Evolutionary conservation across 192 early-diverging fungal genomes (phyloP).

Genomic region (Backusella macrospora): DNA sequence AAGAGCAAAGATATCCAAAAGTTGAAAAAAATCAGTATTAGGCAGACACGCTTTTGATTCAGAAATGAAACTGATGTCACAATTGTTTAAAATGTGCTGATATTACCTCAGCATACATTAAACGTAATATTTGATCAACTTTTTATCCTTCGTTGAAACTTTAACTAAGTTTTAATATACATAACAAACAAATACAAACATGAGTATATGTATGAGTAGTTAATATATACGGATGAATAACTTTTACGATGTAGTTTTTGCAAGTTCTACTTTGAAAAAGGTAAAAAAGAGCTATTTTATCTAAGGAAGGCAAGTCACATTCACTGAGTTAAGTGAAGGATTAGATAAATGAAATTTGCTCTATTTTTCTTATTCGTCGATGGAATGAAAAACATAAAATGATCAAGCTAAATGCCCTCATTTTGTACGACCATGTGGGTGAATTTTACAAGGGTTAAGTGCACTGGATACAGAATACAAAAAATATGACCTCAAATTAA

Average conservation of each 20-base stretch:
- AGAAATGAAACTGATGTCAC: constrained; percentile 46
- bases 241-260: not conserved
- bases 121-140: constrained; percentile 15
- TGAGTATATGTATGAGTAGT: not conserved
- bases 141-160: not conserved
- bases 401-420: constrained; percentile 1
- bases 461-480: not conserved
- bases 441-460: not conserved
- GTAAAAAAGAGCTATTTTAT: not conserved
- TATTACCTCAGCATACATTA: constrained; percentile 27
- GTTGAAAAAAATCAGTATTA: constrained; percentile 49
- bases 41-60: constrained; percentile 40
- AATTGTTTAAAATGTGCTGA: constrained; percentile 25
- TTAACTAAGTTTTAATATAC: not conserved
- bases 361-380: not conserved
- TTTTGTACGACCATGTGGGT: not conserved
- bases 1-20: constrained; percentile 45
- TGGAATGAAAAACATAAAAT: not conserved
- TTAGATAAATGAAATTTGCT: constrained; percentile 3
- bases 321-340: not conserved
- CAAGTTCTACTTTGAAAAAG: not conserved
- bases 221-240: not conserved
- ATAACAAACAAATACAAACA: not conserved
- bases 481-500: not conserved
- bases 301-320: not conserved